Conservation (phyloP, 345 rosid species). For the Balakata baccata region DNA sequence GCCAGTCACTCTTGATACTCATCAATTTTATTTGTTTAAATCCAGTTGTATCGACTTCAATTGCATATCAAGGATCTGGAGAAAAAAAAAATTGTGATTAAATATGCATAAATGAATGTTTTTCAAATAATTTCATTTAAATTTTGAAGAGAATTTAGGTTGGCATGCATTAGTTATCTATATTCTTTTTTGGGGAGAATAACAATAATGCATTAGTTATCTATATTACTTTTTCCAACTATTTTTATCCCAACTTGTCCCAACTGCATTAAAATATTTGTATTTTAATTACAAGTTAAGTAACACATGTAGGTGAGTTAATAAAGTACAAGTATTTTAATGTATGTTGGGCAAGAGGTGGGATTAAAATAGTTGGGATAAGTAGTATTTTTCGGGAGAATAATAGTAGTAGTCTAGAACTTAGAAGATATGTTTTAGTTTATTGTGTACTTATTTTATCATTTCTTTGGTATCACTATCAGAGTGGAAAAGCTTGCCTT, state of each 20-base stretch:
- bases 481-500: constrained; percentile 78
- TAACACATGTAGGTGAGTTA: too few species aligned
- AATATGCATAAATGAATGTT: not conserved
- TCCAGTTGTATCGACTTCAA: not conserved
- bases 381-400: not conserved
- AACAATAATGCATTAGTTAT: too few species aligned
- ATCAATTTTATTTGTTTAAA: not conserved
- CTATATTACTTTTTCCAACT: too few species aligned
- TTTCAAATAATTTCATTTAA: too few species aligned
- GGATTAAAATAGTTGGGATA: too few species aligned
- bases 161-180: not conserved
- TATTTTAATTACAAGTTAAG: too few species aligned
- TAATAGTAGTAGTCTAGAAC: not conserved
- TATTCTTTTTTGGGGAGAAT: not conserved
- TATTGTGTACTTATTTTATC: not conserved
- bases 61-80: not conserved
- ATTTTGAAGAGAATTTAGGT: not conserved
- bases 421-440: not conserved
- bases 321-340: too few species aligned
- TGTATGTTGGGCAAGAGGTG: too few species aligned
- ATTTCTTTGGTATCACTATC: constrained; percentile 17
- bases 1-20: not conserved
- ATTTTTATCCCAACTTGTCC: too few species aligned
- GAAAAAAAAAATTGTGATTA: not conserved
- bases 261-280: too few species aligned